These are phyloP conservation scores for Geotrichum aggregatum DNA, from an alignment of 1,139 yeast species.

Conservation along the genomic window DNA sequence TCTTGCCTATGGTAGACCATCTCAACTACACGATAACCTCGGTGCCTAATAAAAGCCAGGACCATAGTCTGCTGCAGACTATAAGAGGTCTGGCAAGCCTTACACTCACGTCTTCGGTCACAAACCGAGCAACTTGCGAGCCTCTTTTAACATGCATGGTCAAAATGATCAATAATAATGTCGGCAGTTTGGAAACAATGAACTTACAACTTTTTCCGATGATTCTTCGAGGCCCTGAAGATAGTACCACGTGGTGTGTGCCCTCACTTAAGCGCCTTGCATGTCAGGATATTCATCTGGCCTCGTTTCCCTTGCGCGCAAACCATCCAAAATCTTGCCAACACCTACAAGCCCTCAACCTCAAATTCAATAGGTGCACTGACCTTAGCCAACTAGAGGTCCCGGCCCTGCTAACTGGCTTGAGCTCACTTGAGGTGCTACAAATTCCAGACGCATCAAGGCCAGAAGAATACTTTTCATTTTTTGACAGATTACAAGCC, in stretches of 20 bases:
- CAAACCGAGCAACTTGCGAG: not conserved
- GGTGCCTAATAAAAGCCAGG: not conserved
- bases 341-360: not conserved
- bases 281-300: conserved; percentile 9
- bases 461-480: conserved; percentile 1
- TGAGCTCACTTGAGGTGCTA: not conserved
- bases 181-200: not conserved
- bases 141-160: not conserved
- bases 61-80: not conserved
- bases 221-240: not conserved
- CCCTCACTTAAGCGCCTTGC: not conserved
- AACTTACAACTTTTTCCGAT: not conserved
- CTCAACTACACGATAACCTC: conserved; percentile 1
- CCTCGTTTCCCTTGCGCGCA: not conserved
- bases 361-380: not conserved
- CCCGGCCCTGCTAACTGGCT: not conserved
- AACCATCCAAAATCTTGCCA: not conserved
- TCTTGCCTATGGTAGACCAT: conserved; percentile 2
- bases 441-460: not conserved
- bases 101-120: not conserved
- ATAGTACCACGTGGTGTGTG: not conserved
- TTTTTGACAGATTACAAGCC: not conserved
- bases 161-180: conserved; percentile 6
- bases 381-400: not conserved
- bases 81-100: not conserved